phyloP scores from a whole-genome alignment of 139 green algal species.

The Coccomyxa sp. region DNA sequence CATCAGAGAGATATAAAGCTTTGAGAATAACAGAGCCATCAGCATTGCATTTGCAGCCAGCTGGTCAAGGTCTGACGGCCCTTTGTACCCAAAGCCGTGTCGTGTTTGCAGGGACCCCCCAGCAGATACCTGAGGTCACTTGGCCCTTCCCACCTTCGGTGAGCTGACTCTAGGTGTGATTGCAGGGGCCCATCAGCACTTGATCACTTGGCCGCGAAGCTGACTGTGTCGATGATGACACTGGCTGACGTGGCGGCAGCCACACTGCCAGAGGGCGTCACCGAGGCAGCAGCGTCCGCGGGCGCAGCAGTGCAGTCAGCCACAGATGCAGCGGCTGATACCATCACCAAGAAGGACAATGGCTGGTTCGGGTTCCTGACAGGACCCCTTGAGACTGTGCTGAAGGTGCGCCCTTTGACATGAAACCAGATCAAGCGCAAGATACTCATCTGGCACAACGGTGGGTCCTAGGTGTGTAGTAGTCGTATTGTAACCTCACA shows the following conservation, averaged over 20 bases:
- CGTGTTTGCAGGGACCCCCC: no score
- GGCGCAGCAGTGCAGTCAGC: constrained; percentile 8
- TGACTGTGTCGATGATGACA: constrained; percentile 26
- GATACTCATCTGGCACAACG: no score
- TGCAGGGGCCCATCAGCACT: constrained; percentile 28
- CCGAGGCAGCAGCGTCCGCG: constrained; percentile 2
- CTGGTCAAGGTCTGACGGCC: not conserved
- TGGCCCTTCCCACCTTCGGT: no score
- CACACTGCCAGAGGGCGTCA: not conserved
- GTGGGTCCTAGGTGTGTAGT: no score
- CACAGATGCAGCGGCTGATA: constrained; percentile 14
- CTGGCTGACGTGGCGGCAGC: constrained; percentile 31
- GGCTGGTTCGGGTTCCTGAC: constrained; percentile 60
- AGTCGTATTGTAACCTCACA: not conserved
- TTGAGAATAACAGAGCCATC: not conserved
- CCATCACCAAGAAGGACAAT: constrained; percentile 16
- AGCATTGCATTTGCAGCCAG: not conserved
- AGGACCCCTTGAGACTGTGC: constrained; percentile 60
- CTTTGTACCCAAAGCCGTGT: not conserved
- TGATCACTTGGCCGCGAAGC: constrained; percentile 30
- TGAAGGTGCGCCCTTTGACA: constrained; percentile 53
- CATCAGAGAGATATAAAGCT: not conserved
- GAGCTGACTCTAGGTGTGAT: not conserved
- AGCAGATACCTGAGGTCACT: no score
- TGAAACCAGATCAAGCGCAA: no score